Conservation (phyloP, 495 filamentous ascomycete species). For the Aspergillus haitiensis region DNA sequence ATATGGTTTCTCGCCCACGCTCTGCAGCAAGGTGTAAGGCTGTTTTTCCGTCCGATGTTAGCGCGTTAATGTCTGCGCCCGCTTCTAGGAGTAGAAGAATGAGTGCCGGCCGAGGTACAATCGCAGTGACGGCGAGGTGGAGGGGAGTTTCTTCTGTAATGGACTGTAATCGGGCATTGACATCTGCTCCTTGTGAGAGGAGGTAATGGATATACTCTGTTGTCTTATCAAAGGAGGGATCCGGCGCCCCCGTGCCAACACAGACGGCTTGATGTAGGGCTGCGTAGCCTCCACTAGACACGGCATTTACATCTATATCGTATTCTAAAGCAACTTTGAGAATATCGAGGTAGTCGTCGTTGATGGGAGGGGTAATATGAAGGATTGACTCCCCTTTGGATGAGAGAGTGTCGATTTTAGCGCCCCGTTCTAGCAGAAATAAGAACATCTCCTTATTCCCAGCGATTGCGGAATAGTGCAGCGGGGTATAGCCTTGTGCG, state of each 20-base stretch:
- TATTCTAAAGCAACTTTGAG: conserved; percentile 23
- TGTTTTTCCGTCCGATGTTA: conserved; percentile 34
- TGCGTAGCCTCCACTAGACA: conserved; percentile 29
- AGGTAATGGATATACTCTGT: conserved; percentile 30
- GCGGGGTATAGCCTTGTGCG: conserved; percentile 32
- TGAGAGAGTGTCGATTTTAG: conserved; percentile 31
- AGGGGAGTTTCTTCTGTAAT: conserved; percentile 29
- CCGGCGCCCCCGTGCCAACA: conserved; percentile 21
- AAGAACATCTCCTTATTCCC: conserved; percentile 34
- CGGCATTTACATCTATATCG: conserved; percentile 21
- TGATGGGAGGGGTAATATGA: conserved; percentile 30
- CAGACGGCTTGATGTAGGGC: conserved; percentile 33
- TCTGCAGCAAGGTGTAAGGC: conserved; percentile 43
- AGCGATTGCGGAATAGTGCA: conserved; percentile 35
- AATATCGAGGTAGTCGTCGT: conserved; percentile 33
- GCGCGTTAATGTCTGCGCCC: conserved; percentile 34
- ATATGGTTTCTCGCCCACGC: conserved; percentile 31
- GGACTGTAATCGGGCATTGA: conserved; percentile 24
- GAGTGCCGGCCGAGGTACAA: conserved; percentile 20
- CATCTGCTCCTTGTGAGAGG: conserved; percentile 26
- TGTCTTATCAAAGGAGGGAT: conserved; percentile 24
- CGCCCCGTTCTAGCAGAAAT: conserved; percentile 30
- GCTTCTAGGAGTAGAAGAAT: conserved; percentile 33
- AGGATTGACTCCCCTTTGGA: conserved; percentile 33
- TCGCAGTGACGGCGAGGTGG: conserved; percentile 28